Conservation (phyloP, 805 yeast species). For the Suhomyces canberraensis region DNA sequence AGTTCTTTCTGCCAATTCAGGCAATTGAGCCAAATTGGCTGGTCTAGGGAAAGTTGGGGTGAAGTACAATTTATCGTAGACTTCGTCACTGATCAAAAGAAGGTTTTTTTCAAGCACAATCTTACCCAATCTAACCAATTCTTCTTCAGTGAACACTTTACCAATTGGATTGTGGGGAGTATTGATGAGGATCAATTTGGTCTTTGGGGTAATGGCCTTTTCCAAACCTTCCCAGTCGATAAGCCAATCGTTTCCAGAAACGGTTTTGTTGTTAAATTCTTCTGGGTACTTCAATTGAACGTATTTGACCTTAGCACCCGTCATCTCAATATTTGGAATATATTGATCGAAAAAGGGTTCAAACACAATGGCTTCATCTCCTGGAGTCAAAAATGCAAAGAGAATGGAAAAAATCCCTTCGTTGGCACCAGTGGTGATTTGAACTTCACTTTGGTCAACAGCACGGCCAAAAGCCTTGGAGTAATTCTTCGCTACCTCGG, state of each 20-base stretch:
- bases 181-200: slow-evolving; percentile 84
- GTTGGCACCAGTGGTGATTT: slow-evolving; percentile 94
- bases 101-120: slow-evolving; percentile 84
- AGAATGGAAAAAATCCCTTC: slow-evolving; percentile 88
- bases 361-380: slow-evolving; percentile 94
- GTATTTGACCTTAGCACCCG: slow-evolving; percentile 88
- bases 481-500: slow-evolving; percentile 70
- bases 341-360: slow-evolving; percentile 98
- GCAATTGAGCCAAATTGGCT: slow-evolving; percentile 62
- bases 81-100: slow-evolving; percentile 86
- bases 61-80: slow-evolving; percentile 86
- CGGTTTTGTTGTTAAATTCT: slow-evolving; percentile 58
- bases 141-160: slow-evolving; percentile 76
- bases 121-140: slow-evolving; percentile 70
- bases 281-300: slow-evolving; percentile 84
- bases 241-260: slow-evolving; percentile 83
- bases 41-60: slow-evolving; percentile 70
- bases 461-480: slow-evolving; percentile 59
- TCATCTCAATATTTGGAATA: slow-evolving; percentile 86
- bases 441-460: slow-evolving; percentile 59
- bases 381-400: slow-evolving; percentile 78
- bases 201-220: slow-evolving; percentile 64
- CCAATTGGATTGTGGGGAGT: slow-evolving; percentile 98
- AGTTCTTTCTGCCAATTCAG: slow-evolving; percentile 75
- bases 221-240: slow-evolving; percentile 78